Percentiles rank a stretch among this genome's conserved stretches.
These are phyloP conservation scores for Tuber umbilicatum DNA, from an alignment of 495 filamentous ascomycete species.

Conservation along the genomic window DNA sequence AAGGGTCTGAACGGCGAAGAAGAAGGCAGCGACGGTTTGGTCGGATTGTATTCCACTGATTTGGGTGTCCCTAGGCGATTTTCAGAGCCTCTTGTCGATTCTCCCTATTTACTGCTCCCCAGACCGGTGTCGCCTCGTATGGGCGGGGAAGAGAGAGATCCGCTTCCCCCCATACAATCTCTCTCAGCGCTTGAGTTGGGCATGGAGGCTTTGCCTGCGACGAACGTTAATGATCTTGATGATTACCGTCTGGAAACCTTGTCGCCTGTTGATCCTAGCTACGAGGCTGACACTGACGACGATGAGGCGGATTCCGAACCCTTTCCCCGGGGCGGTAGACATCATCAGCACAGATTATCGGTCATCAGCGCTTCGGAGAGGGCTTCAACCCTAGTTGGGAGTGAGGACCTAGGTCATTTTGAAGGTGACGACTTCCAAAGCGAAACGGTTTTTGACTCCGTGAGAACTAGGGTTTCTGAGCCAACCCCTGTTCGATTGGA, in stretches of 20 bases:
- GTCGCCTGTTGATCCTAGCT: slow-evolving; percentile 19
- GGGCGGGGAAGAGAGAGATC: slow-evolving; percentile 10
- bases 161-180: slow-evolving; percentile 28
- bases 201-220: slow-evolving; percentile 20
- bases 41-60: slow-evolving; percentile 28
- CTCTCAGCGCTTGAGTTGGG: slow-evolving; percentile 29
- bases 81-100: slow-evolving; percentile 21
- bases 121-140: slow-evolving; percentile 22
- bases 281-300: slow-evolving; percentile 22
- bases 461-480: slow-evolving; percentile 70
- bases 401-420: slow-evolving; percentile 73
- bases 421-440: slow-evolving; percentile 86
- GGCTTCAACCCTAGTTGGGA: slow-evolving; percentile 73
- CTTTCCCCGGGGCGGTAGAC: slow-evolving; percentile 8
- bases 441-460: slow-evolving; percentile 86
- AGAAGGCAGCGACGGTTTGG: slow-evolving; percentile 19
- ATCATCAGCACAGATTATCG: slow-evolving; percentile 41
- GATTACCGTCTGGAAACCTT: slow-evolving; percentile 17
- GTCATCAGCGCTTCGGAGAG: slow-evolving; percentile 58
- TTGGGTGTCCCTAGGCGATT: slow-evolving; percentile 26
- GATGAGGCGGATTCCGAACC: slow-evolving; percentile 21
- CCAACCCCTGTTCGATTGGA: slow-evolving; percentile 55
- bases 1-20: slow-evolving; percentile 13
- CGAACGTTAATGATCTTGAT: slow-evolving; percentile 17
- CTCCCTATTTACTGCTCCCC: slow-evolving; percentile 18